Evolutionary conservation across 1,284 basidiomycete genomes (phyloP).

Genomic region (Trichosporon sp.): DNA sequence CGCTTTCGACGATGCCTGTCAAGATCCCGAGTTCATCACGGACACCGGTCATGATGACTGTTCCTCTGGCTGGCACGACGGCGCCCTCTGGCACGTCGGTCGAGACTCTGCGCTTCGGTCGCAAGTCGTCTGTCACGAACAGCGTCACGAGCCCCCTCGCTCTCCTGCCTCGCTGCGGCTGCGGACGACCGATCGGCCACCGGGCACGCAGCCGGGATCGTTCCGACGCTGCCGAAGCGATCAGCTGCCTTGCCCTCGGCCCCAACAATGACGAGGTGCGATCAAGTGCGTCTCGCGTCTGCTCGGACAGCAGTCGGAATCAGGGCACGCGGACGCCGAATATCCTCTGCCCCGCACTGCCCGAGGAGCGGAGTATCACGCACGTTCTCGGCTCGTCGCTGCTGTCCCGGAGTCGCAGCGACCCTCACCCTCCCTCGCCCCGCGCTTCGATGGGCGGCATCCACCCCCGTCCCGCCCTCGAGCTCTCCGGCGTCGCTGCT

Average conservation of each 20-base stretch:
- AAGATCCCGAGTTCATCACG: slow-evolving; percentile 44
- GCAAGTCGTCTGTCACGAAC: slow-evolving; percentile 50
- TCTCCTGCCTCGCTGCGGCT: slow-evolving; percentile 49
- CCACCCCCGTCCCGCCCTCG: slow-evolving; percentile 27
- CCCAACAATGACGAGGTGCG: slow-evolving; percentile 32
- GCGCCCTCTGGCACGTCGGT: slow-evolving; percentile 43
- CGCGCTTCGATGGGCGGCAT: slow-evolving; percentile 29
- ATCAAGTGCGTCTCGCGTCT: slow-evolving; percentile 9
- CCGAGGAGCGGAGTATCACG: slow-evolving; percentile 28
- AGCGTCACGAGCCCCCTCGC: slow-evolving; percentile 52
- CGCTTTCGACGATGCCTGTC: slow-evolving; percentile 46
- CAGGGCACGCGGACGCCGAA: slow-evolving; percentile 29
- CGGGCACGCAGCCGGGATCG: slow-evolving; percentile 31
- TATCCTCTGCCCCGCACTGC: slow-evolving; percentile 27
- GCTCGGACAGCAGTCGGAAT: slow-evolving; percentile 20
- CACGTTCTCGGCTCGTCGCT: slow-evolving; percentile 35
- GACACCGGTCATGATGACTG: slow-evolving; percentile 29
- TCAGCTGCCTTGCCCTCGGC: slow-evolving; percentile 44
- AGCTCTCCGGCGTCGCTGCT: slow-evolving; percentile 13
- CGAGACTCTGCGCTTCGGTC: slow-evolving; percentile 53
- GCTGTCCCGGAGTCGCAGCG: slow-evolving; percentile 50
- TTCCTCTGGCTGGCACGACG: slow-evolving; percentile 13
- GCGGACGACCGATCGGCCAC: slow-evolving; percentile 49
- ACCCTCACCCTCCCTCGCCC: slow-evolving; percentile 39
- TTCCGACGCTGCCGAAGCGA: slow-evolving; percentile 28